These are phyloP conservation scores for Colletotrichum camelliae DNA, from an alignment of 2,329 filamentous ascomycete species.

Conservation along the genomic window DNA sequence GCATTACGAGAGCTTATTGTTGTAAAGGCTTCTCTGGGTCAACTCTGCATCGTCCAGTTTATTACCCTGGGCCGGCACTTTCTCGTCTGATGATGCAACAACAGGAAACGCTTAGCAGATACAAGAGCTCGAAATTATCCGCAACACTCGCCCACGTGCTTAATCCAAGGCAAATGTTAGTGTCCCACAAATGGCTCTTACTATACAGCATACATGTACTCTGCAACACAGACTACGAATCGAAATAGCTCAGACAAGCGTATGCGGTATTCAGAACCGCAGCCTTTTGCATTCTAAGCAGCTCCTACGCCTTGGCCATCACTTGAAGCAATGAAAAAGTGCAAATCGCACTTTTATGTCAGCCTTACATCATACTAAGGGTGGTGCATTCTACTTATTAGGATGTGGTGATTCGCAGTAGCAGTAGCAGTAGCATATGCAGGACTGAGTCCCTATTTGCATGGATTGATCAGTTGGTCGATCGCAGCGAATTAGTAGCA, in stretches of 20 bases:
- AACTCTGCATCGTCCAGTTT: not conserved
- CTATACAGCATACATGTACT: not conserved
- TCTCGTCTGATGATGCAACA: not conserved
- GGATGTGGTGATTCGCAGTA: not conserved
- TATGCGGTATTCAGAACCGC: not conserved
- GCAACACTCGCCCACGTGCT: not conserved
- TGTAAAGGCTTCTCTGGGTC: not conserved
- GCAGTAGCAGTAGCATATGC: not conserved
- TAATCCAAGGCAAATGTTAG: not conserved
- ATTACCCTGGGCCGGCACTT: not conserved
- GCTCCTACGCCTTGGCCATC: not conserved
- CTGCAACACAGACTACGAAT: not conserved
- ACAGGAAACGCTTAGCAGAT: not conserved
- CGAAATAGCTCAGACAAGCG: not conserved
- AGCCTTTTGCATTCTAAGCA: not conserved
- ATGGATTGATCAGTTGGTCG: not conserved
- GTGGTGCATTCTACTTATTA: not conserved
- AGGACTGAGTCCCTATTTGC: not conserved
- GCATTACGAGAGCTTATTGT: not conserved
- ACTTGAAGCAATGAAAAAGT: not conserved
- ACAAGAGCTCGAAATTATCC: not conserved
- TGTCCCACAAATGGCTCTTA: not conserved
- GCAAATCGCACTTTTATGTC: not conserved
- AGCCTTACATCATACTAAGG: not conserved
- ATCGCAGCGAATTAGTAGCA: not conserved